phyloP scores from a whole-genome alignment of 2,329 filamentous ascomycete species.

The Dryadomyces quercivorus region DNA sequence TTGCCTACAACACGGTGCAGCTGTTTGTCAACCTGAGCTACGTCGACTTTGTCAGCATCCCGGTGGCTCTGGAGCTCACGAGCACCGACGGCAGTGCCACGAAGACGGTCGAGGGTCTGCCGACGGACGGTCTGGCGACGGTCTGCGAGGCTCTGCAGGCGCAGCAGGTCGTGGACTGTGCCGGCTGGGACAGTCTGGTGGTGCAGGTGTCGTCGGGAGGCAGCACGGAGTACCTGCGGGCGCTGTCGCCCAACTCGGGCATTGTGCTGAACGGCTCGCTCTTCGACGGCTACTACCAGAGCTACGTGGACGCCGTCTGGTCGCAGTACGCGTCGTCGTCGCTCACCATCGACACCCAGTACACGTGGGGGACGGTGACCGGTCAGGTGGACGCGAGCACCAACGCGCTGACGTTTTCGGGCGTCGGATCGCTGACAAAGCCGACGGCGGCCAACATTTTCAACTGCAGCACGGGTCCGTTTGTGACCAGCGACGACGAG shows the following conservation, averaged over 20 bases:
- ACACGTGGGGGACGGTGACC: conserved; percentile 33
- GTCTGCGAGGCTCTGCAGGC: conserved; percentile 31
- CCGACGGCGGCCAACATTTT: conserved; percentile 38
- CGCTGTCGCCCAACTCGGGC: conserved; percentile 40
- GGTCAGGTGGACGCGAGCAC: conserved; percentile 27
- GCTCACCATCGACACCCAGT: conserved; percentile 42
- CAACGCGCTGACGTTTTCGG: conserved; percentile 27
- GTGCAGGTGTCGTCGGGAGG: conserved; percentile 25
- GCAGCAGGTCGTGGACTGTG: conserved; percentile 32
- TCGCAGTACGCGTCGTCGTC: conserved; percentile 29
- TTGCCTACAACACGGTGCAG: conserved; percentile 49
- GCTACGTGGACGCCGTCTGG: conserved; percentile 41
- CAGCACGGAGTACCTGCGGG: conserved; percentile 25
- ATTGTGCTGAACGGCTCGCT: conserved; percentile 28
- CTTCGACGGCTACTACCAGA: conserved; percentile 36
- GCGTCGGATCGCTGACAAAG: conserved; percentile 28
- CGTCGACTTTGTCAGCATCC: conserved; percentile 62
- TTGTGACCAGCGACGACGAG: conserved; percentile 32
- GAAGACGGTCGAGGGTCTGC: conserved; percentile 37
- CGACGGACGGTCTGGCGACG: conserved; percentile 29
- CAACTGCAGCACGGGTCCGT: conserved; percentile 43
- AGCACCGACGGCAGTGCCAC: conserved; percentile 28
- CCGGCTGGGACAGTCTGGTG: conserved; percentile 40
- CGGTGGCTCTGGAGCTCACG: conserved; percentile 44
- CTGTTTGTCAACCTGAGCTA: conserved; percentile 60